Percentiles rank a stretch among this genome's conserved stretches.
Conservation (phyloP, 805 yeast species). For the Blastobotrys mokoenaii region DNA sequence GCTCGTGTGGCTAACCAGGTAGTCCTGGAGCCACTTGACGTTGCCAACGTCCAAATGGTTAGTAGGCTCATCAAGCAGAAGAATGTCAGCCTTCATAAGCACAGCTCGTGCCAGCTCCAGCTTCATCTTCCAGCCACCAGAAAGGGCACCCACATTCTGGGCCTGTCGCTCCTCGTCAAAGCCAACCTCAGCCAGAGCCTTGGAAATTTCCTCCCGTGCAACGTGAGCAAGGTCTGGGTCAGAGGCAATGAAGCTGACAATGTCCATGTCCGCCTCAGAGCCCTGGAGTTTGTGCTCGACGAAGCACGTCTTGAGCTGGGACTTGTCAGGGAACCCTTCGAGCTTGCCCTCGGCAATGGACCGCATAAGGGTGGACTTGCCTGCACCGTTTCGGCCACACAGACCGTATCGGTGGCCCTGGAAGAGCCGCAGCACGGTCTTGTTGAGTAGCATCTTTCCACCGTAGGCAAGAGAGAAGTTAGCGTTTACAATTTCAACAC, state of each 20-base stretch:
- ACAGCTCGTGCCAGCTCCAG: slow-evolving; percentile 97
- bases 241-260: slow-evolving; percentile 77
- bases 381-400: slow-evolving; percentile 98
- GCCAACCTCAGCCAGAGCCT: slow-evolving; percentile 77
- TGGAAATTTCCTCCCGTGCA: slow-evolving; percentile 60
- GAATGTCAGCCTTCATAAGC: slow-evolving; percentile 94
- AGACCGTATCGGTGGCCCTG: slow-evolving; percentile 97
- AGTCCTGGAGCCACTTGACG: slow-evolving; percentile 90
- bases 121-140: slow-evolving; percentile 99
- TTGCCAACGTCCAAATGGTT: slow-evolving; percentile 93
- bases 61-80: slow-evolving; percentile 94
- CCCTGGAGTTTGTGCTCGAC: slow-evolving; percentile 97
- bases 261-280: slow-evolving; percentile 82
- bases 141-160: slow-evolving; percentile 86
- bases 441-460: slow-evolving; percentile 91
- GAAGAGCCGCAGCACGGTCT: slow-evolving; percentile 76
- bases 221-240: slow-evolving; percentile 72
- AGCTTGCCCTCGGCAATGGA: slow-evolving; percentile 93
- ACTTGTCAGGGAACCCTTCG: slow-evolving; percentile 93
- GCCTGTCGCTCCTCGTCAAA: slow-evolving; percentile 83
- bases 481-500: slow-evolving; percentile 85
- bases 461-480: slow-evolving; percentile 96
- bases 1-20: slow-evolving; percentile 69
- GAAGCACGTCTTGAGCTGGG: slow-evolving; percentile 82
- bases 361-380: slow-evolving; percentile 95